Base-by-base conservation (phyloP, 164 flowering plant species). In the Amborella trichopoda region DNA sequence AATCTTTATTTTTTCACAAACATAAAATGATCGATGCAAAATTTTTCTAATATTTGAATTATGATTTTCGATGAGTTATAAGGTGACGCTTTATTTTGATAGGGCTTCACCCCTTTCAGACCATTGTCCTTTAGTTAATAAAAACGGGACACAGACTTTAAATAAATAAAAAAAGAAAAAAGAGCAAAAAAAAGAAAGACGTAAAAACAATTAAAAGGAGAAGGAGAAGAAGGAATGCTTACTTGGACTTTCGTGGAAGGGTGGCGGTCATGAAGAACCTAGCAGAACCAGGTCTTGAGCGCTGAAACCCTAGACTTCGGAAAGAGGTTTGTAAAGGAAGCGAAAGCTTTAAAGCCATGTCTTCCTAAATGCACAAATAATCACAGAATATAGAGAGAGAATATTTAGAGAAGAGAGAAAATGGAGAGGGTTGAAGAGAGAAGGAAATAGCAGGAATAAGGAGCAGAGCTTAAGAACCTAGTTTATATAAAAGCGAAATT, bases 201-300 rank as follows among this genome's bases (percentile, higher is more conserved):
- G 28, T 20, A 3, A 21, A n/a, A 30, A 20, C 16, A 3, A 13
- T 4, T 19, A 3, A 6, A n/a, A 28, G 38, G 21, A 9, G 33
- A 17, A 39, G 16, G 32, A 4, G 20, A 26, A 28, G n/a, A 28
- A 13, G 30, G 12, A 11, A 5, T 20, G 14, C 70, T 65, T 37
- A 76, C 75, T 62, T 76, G 61, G 75, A 40, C 46, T 56, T 62
- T 27, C 76, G 62, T 42, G 59, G 59, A 37, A 82, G 68, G 42
- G 81, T 75, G 44, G 83, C 75, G 26, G 91, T 74, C 81, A 77
- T 79, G 61, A 49, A 41, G 56, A 77, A 45, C 60, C 51, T 75
- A 26, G 81, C 69, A 64, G 87, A 77, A 70, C 87, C 56, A 56
- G 58, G 56, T 46, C 72, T 44, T 56, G 52, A 37, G 14, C 62